These are phyloP conservation scores for Bryoerythrophyllum caledonicum DNA, from an alignment of 225 moss, liverwort and hornwort genomes.

Conservation along the genomic window DNA sequence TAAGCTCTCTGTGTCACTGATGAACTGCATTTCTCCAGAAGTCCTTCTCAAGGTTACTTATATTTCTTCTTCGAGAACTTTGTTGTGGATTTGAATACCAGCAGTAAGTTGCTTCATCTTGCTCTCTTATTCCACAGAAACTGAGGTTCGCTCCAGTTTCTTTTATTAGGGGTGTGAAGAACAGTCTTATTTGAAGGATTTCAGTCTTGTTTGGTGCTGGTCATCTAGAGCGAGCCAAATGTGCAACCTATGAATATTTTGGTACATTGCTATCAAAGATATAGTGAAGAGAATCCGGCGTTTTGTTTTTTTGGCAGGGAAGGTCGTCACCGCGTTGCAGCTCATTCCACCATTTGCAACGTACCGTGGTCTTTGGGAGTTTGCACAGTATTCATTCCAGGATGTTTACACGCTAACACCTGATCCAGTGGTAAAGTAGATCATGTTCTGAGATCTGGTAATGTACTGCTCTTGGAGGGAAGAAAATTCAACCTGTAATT, in stretches of 20 bases:
- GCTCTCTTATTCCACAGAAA: neutral
- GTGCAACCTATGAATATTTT: neutral
- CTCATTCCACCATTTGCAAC: conserved; percentile 74
- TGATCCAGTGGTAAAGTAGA: neutral
- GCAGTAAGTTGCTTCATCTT: conserved; percentile 55
- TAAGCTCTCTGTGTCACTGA: too few relatives aligned
- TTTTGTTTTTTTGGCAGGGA: conserved; percentile 50
- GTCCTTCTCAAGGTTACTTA: too few relatives aligned
- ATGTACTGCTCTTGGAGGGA: neutral
- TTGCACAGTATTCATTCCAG: conserved; percentile 64
- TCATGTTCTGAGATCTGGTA: neutral
- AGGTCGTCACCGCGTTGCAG: conserved; percentile 60
- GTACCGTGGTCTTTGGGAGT: conserved; percentile 81
- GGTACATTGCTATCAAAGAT: neutral
- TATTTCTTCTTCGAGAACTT: conserved; percentile 67
- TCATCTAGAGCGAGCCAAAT: neutral
- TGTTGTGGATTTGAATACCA: conserved; percentile 57
- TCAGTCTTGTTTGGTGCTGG: neutral
- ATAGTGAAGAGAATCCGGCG: neutral
- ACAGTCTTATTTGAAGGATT: neutral
- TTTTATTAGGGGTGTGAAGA: neutral
- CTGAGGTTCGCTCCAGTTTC: neutral
- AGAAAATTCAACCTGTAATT: neutral
- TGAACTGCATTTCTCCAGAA: too few relatives aligned
- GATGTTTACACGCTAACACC: conserved; percentile 51